Percentiles rank a stretch among this genome's conserved stretches.
These are phyloP conservation scores for Mortierella sp. DNA, from an alignment of 371 early-diverging fungal species.

Conservation along the genomic window DNA sequence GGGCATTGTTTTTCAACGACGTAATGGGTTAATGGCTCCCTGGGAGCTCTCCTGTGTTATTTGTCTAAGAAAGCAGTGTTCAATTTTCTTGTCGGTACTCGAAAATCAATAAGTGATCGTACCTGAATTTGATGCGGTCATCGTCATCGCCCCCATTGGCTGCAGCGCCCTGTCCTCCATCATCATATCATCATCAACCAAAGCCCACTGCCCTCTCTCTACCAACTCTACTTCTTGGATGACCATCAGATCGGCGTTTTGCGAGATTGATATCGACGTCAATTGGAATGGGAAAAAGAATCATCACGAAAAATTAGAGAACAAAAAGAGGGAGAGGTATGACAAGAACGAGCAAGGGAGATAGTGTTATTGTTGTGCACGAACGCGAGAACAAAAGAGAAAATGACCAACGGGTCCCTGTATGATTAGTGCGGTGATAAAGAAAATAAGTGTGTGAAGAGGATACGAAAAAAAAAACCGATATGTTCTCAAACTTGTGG, in stretches of 20 bases:
- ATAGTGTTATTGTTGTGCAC: neutral
- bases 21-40: neutral
- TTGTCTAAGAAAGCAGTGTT: neutral
- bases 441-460: neutral
- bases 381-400: neutral
- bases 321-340: neutral
- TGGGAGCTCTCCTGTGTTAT: neutral
- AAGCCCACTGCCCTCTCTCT: neutral
- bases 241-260: neutral
- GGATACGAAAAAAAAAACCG: neutral
- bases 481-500: neutral
- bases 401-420: neutral
- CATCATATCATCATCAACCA: no score
- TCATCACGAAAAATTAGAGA: neutral
- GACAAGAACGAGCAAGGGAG: neutral
- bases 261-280: neutral
- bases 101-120: neutral
- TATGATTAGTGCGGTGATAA: neutral
- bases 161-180: neutral
- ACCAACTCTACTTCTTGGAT: neutral
- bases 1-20: neutral
- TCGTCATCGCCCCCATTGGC: neutral
- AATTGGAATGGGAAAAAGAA: neutral
- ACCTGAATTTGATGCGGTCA: conserved; percentile 10
- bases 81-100: neutral